phyloP scores from a whole-genome alignment of 2,329 filamentous ascomycete species.

The Botryotinia convoluta region DNA sequence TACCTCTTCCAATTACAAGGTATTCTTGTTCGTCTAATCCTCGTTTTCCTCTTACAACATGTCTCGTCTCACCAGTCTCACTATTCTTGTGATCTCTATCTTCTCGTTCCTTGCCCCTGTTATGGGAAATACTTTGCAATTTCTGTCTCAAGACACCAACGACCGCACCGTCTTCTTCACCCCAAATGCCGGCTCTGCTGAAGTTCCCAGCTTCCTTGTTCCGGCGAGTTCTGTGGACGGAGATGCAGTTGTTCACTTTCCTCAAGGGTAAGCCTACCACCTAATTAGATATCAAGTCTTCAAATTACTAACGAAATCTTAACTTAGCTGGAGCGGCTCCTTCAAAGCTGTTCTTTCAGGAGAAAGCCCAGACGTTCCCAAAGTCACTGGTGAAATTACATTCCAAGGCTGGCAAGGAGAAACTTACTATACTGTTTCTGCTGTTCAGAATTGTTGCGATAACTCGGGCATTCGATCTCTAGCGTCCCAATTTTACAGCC shows the following conservation, averaged over 20 bases:
- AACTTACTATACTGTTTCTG: not conserved
- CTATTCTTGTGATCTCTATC: not conserved
- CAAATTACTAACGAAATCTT: not conserved
- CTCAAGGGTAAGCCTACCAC: not conserved
- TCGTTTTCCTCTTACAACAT: not conserved
- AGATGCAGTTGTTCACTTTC: not conserved
- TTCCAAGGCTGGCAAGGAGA: not conserved
- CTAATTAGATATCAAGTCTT: not conserved
- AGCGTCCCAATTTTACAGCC: fast-evolving
- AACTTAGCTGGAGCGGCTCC: not conserved
- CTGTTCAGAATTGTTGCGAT: not conserved
- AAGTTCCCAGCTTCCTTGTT: not conserved
- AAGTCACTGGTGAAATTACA: not conserved
- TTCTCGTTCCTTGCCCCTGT: not conserved
- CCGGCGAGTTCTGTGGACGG: fast-evolving
- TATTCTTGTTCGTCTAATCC: not conserved
- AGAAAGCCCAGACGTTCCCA: not conserved
- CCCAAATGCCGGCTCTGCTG: not conserved
- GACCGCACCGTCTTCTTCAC: not conserved
- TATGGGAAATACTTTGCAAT: not conserved
- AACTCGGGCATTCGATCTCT: not conserved
- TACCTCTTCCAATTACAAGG: not conserved
- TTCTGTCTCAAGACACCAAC: not conserved
- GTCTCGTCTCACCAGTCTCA: not conserved
- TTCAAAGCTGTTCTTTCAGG: not conserved